Percentiles rank a stretch among this genome's conserved stretches.
Evolutionary conservation across 352 stramenopile genomes (phyloP).

Genomic region (Phytophthora pini): DNA sequence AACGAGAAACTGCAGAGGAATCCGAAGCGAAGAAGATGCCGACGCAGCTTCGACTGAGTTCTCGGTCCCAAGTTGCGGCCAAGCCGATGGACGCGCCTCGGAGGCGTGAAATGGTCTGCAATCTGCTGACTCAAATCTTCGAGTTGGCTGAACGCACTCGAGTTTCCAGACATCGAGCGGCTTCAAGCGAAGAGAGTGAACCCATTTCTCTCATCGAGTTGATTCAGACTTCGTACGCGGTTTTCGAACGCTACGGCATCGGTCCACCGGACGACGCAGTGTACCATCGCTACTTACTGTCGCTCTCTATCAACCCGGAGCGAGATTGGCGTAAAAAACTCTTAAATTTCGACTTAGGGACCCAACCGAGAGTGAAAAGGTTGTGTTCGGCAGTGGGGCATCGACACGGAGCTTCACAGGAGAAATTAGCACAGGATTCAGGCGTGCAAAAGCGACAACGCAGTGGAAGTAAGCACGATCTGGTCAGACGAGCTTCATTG

Average conservation of each 20-base stretch:
- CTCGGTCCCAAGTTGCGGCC: not conserved
- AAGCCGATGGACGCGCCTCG: slow-evolving; percentile 9
- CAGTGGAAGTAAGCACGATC: slow-evolving; percentile 6
- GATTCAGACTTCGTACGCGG: slow-evolving; percentile 57
- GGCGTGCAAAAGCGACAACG: slow-evolving; percentile 7
- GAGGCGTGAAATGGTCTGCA: slow-evolving; percentile 32
- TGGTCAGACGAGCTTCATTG: slow-evolving; percentile 17
- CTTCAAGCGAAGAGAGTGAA: not conserved
- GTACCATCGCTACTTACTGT: slow-evolving; percentile 64
- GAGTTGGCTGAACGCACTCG: slow-evolving; percentile 36
- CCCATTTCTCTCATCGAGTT: slow-evolving; percentile 68
- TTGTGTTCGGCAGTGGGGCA: slow-evolving; percentile 16
- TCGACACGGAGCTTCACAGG: slow-evolving; percentile 1
- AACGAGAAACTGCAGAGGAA: slow-evolving; percentile 22
- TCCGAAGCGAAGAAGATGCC: slow-evolving; percentile 11
- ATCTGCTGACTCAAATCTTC: slow-evolving; percentile 62
- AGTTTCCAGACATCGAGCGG: slow-evolving; percentile 12
- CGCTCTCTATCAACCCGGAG: slow-evolving; percentile 62
- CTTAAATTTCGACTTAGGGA: slow-evolving; percentile 31
- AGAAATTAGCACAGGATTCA: not conserved
- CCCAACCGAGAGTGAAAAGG: slow-evolving; percentile 23
- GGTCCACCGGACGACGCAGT: slow-evolving; percentile 48
- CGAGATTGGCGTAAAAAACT: slow-evolving; percentile 69
- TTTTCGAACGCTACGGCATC: slow-evolving; percentile 63
- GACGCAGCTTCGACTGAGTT: slow-evolving; percentile 2